Evolutionary conservation across 2,329 filamentous ascomycete genomes (phyloP).

Genomic region (Gnomoniopsis sp.): DNA sequence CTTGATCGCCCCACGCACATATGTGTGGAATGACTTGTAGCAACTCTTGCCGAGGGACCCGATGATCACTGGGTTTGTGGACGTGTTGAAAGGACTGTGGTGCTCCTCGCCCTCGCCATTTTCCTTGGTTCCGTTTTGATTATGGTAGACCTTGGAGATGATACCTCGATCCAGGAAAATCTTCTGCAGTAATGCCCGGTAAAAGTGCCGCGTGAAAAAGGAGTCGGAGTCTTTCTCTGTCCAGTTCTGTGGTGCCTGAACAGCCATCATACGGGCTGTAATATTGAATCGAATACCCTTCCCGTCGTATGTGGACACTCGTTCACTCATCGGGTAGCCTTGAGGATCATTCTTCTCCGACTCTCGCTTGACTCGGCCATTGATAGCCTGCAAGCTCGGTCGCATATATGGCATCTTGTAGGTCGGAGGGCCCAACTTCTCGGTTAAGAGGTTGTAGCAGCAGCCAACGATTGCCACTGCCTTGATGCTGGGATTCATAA

Average conservation of each 20-base stretch:
- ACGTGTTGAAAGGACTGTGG: constrained; percentile 48
- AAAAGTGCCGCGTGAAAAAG: constrained; percentile 94
- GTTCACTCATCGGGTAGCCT: constrained; percentile 88
- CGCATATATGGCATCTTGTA: constrained; percentile 80
- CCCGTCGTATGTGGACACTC: constrained; percentile 55
- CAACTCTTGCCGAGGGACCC: constrained; percentile 78
- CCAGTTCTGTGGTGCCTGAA: constrained; percentile 95
- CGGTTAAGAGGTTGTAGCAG: constrained; percentile 95
- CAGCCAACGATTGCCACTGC: constrained; percentile 96
- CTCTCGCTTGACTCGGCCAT: constrained; percentile 66
- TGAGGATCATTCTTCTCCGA: constrained; percentile 77
- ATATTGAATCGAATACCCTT: constrained; percentile 84
- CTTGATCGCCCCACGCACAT: constrained; percentile 74
- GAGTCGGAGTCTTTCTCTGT: constrained; percentile 71
- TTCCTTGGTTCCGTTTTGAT: constrained; percentile 14
- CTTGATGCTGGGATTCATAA: constrained; percentile 77
- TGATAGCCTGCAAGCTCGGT: constrained; percentile 62
- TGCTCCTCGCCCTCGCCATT: constrained; percentile 3
- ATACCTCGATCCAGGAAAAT: constrained; percentile 87
- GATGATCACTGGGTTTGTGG: constrained; percentile 79
- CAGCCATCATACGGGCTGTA: constrained; percentile 96
- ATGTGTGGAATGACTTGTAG: constrained; percentile 71
- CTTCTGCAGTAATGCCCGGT: constrained; percentile 82
- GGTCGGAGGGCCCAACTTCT: constrained; percentile 80
- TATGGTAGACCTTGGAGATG: constrained; percentile 57